A percentile compares a stretch with the other conserved stretches of the same genome.
phyloP scores from a whole-genome alignment of 306 rosid genomes.

The Lotus japonicus region DNA sequence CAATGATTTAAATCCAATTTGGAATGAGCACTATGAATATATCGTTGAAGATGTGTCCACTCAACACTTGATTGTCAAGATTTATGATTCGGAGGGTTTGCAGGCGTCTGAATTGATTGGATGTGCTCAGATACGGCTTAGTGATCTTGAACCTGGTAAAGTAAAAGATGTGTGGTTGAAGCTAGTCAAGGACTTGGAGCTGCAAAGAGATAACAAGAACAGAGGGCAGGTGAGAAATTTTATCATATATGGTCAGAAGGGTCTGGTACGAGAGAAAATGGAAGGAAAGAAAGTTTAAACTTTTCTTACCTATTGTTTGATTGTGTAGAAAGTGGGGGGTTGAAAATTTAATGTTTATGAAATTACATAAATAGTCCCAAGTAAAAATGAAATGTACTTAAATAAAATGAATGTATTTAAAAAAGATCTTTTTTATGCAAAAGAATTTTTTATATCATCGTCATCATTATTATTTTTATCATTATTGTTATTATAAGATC shows the following conservation, averaged over 20 bases:
- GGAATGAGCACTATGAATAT: constrained; percentile 96
- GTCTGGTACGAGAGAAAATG: background rate
- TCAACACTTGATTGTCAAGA: constrained; percentile 70
- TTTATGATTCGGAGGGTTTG: constrained; percentile 74
- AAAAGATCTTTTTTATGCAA: too few species aligned
- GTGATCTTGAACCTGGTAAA: constrained; percentile 87
- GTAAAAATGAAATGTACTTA: too few species aligned
- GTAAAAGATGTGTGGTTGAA: constrained; percentile 95
- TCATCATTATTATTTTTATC: too few species aligned
- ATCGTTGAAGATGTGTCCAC: constrained; percentile 85
- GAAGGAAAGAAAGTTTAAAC: too few species aligned
- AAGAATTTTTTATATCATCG: too few species aligned
- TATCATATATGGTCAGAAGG: constrained; percentile 13
- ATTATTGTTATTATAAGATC: too few species aligned
- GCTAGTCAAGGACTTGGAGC: constrained; percentile 89
- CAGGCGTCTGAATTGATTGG: constrained; percentile 78
- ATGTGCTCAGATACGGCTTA: constrained; percentile 51
- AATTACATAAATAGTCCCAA: too few species aligned
- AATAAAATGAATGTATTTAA: too few species aligned
- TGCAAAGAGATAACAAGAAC: constrained; percentile 80
- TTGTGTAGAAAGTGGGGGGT: too few species aligned
- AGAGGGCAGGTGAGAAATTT: constrained; percentile 71
- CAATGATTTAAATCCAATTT: constrained; percentile 91
- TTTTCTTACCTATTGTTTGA: too few species aligned
- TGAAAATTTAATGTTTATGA: too few species aligned